A percentile compares a stretch with the other conserved stretches of the same genome.
Evolutionary conservation across 129 eudicot species (phyloP).

Genomic region (Escallonia rubra): DNA sequence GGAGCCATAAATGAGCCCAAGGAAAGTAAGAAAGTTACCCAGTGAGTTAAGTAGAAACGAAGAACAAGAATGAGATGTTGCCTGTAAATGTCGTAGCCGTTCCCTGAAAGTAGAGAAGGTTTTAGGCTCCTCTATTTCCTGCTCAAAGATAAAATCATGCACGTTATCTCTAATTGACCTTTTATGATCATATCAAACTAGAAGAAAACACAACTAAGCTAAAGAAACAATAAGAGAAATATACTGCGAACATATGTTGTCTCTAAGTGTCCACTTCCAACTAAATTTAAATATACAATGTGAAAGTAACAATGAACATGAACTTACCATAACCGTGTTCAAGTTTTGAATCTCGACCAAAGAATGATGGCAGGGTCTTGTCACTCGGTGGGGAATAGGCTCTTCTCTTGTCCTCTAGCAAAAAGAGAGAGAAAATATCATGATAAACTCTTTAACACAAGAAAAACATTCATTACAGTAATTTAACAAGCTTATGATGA

Average conservation of each 20-base stretch:
- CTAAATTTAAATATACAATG: background rate
- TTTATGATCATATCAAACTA: constrained; percentile 8
- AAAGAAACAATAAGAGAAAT: no score
- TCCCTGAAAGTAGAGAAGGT: constrained; percentile 80
- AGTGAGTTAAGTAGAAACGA: background rate
- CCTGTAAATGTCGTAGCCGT: constrained; percentile 87
- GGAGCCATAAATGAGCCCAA: constrained; percentile 27
- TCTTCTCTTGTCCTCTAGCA: constrained; percentile 48
- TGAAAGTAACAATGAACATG: constrained; percentile 1
- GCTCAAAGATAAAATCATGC: constrained; percentile 18
- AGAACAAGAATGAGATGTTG: constrained; percentile 20
- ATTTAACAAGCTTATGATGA: no score
- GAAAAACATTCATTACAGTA: no score
- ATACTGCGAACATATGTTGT: no score
- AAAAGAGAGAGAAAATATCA: constrained; percentile 11
- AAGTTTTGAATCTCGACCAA: constrained; percentile 44
- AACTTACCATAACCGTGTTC: constrained; percentile 56
- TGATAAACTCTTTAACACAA: background rate
- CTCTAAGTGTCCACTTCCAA: no score
- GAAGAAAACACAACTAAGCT: background rate
- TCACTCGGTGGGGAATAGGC: constrained; percentile 61
- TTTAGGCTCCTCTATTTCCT: constrained; percentile 73
- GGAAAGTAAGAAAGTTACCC: constrained; percentile 3
- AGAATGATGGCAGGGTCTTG: constrained; percentile 73
- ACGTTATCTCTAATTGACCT: background rate